phyloP scores from a whole-genome alignment of 2,329 filamentous ascomycete species.

The Blastomyces silverae region DNA sequence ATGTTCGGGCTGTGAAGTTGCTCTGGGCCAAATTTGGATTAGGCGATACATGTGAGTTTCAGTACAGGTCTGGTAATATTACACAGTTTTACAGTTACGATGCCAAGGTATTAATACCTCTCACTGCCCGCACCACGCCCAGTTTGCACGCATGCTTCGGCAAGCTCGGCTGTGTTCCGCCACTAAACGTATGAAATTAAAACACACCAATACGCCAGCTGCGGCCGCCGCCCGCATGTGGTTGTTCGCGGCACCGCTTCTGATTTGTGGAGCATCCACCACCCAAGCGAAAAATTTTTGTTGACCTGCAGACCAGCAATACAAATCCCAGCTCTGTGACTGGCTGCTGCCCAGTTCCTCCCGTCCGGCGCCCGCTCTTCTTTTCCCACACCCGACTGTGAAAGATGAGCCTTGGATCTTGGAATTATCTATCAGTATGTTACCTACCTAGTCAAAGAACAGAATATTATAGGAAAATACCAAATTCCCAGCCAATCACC shows the following conservation, averaged over 20 bases:
- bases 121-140: not conserved
- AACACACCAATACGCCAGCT: not conserved
- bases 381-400: not conserved
- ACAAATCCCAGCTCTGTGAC: conserved; percentile 17
- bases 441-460: too few relatives aligned
- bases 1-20: not conserved
- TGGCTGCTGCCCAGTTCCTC: conserved; percentile 16
- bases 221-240: conserved; percentile 15
- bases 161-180: not conserved
- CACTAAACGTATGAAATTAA: not conserved
- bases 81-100: conserved; percentile 2
- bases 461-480: too few relatives aligned
- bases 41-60: conserved; percentile 4
- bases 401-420: not conserved
- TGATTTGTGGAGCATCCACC: conserved; percentile 4
- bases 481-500: not conserved
- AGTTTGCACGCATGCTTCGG: not conserved
- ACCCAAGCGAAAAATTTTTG: conserved; percentile 18
- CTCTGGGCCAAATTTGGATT: not conserved
- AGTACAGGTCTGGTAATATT: not conserved
- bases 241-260: not conserved
- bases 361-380: conserved; percentile 6
- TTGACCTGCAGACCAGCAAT: conserved; percentile 22
- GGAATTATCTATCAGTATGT: too few relatives aligned
- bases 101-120: not conserved